Evolutionary conservation across 2,329 filamentous ascomycete species (phyloP).

Genomic region (Aspergillus tubingensis): DNA sequence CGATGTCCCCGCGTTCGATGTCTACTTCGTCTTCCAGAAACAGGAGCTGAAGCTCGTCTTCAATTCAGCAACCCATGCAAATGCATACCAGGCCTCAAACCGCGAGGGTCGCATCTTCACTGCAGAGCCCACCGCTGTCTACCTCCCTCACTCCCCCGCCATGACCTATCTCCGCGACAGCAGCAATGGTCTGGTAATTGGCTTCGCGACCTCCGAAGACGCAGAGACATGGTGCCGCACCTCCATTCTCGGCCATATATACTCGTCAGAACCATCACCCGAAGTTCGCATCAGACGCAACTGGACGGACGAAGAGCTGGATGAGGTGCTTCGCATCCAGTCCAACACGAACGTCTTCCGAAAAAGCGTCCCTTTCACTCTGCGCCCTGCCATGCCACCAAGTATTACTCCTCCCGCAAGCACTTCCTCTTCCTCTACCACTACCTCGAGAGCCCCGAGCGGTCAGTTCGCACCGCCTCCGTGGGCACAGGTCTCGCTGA

Average conservation of each 20-base stretch:
- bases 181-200: not conserved
- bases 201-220: not conserved
- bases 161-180: conserved; percentile 8
- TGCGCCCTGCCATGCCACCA: not conserved
- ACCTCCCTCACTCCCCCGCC: not conserved
- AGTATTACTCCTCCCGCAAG: not conserved
- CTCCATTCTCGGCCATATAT: not conserved
- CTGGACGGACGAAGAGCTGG: conserved; percentile 1
- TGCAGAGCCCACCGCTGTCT: not conserved
- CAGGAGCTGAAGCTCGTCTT: conserved; percentile 11
- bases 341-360: not conserved
- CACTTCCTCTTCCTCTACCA: not conserved
- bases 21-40: conserved; percentile 9
- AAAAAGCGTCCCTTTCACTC: not conserved
- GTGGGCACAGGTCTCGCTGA: not conserved
- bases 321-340: not conserved
- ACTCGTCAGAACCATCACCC: not conserved
- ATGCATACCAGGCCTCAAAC: conserved; percentile 4
- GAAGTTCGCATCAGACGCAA: not conserved
- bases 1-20: not conserved
- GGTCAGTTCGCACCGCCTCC: not conserved
- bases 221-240: not conserved
- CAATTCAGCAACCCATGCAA: not conserved
- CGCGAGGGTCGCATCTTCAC: conserved; percentile 11
- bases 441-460: not conserved